A percentile compares a stretch with the other conserved stretches of the same genome.
Evolutionary conservation across 2,329 filamentous ascomycete genomes (phyloP).

Genomic region (Diaporthe destruens): DNA sequence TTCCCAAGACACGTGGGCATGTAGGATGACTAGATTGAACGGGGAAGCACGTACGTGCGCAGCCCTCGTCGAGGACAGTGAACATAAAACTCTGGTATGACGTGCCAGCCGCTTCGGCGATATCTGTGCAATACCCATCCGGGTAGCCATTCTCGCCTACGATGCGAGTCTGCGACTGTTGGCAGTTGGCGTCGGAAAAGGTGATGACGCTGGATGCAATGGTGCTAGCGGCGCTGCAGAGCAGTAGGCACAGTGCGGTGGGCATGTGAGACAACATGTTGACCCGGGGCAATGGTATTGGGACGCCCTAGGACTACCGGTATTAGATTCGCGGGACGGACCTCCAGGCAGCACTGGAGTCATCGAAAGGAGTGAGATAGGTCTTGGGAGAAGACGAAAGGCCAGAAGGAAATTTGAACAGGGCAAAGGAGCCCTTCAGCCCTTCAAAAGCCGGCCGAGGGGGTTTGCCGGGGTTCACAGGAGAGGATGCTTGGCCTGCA

Average conservation of each 20-base stretch:
- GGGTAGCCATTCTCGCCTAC: constrained; percentile 34
- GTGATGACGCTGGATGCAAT: constrained; percentile 19
- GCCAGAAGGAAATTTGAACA: neutral
- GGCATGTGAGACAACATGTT: constrained; percentile 12
- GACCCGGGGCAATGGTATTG: neutral
- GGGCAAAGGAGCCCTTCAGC: neutral
- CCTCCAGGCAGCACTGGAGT: neutral
- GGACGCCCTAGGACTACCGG: constrained; percentile 4
- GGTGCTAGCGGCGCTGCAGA: neutral
- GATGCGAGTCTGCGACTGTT: neutral
- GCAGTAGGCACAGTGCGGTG: constrained; percentile 22
- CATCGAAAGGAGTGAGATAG: neutral
- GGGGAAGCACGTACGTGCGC: constrained; percentile 11
- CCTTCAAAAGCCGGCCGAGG: constrained; percentile 5
- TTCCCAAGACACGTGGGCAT: neutral
- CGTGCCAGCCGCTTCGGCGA: neutral
- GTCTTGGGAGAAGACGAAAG: neutral
- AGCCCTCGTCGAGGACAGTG: constrained; percentile 31
- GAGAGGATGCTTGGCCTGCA: constrained; percentile 31
- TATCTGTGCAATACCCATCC: constrained; percentile 30
- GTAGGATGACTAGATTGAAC: neutral
- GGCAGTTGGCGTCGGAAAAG: constrained; percentile 25
- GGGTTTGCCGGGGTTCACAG: neutral
- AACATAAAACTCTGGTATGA: constrained; percentile 35
- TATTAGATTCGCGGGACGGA: neutral